Base-by-base conservation (phyloP, 2,329 filamentous ascomycete genomes). In the Aspergillus latus region DNA sequence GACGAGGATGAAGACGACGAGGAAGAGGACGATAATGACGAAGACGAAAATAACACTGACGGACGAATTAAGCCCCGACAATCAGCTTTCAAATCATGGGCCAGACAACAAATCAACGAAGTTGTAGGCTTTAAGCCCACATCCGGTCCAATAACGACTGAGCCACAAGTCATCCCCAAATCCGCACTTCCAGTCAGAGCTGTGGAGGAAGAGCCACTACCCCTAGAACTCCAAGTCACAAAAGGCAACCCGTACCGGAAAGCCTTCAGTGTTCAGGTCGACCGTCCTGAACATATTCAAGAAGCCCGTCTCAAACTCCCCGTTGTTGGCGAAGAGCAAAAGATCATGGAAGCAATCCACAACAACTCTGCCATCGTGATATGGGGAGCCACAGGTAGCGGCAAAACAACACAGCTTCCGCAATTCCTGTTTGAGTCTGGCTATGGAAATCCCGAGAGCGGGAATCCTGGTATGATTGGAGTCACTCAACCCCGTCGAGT, bases 291-390 rank as follows among this genome's bases (percentile, higher is more conserved):
- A 4, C 87, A 88, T 15, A 88, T 97, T 21, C 90, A 97, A 70
- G 83, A 87, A 47, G 84, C 87, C 9, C 86, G 94, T 10, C 73
- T 95, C 46, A 85, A 89, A 54, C 81, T 99, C 13, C 94, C 94
- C 0, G 90, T 99, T 1, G 91, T 97, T 1, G 90, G 90, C 1
- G 92, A 97, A 72, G 94, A 99, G 73, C 94, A 99, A 70, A 92
- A 88, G 67, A 92, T 99, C 30, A 97, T 99, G 92, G 94, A 99
- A 74, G 92, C 92, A 1, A 91, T 99, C 48, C 88, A 97, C 73
- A 93, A 93, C 69, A 89, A 97, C 70, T 84, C 93, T 51, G 86
- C 91, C 3, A 89, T 97, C 1, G 88, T 99, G 9, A 85, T 99
- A 6, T 97, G 93, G 76, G 94, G 94, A 74, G 88, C 92, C 11